A percentile compares a stretch with the other conserved stretches of the same genome.
These are phyloP conservation scores for Chrysophaeum taylorii DNA, from an alignment of 352 stramenopile species.

Conservation along the genomic window DNA sequence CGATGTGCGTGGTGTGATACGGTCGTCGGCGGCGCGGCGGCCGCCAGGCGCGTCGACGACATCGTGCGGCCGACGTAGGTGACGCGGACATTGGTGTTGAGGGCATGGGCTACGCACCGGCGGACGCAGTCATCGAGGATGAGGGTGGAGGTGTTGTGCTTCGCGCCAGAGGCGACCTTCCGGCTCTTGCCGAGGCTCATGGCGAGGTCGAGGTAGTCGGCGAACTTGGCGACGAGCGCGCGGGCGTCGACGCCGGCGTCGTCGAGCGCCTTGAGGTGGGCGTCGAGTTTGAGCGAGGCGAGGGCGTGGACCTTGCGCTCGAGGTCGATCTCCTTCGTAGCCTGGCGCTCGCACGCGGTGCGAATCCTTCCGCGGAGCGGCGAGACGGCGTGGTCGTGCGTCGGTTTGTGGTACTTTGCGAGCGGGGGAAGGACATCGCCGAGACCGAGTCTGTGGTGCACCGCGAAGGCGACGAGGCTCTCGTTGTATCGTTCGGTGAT, in stretches of 20 bases:
- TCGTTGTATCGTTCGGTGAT: conserved; percentile 9
- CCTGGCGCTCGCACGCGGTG: not conserved
- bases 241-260: conserved; percentile 6
- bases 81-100: too few species aligned
- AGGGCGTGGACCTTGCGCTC: not conserved
- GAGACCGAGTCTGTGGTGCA: not conserved
- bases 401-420: conserved; percentile 3
- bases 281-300: not conserved
- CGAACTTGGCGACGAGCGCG: not conserved
- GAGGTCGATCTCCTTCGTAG: not conserved
- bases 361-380: not conserved
- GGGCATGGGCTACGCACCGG: too few species aligned
- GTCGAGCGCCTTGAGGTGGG: not conserved
- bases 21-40: too few species aligned
- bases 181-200: not conserved
- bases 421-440: conserved; percentile 8
- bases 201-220: not conserved
- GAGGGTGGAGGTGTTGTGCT: too few species aligned
- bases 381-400: not conserved
- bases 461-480: not conserved
- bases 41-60: too few species aligned
- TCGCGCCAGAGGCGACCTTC: too few species aligned
- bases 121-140: too few species aligned
- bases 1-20: too few species aligned
- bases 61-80: too few species aligned